Evolutionary conservation across 768 basidiomycete species (phyloP), one percentile per base, ranked within the genome.

Genomic region (Neoboletus magnificus): DNA sequence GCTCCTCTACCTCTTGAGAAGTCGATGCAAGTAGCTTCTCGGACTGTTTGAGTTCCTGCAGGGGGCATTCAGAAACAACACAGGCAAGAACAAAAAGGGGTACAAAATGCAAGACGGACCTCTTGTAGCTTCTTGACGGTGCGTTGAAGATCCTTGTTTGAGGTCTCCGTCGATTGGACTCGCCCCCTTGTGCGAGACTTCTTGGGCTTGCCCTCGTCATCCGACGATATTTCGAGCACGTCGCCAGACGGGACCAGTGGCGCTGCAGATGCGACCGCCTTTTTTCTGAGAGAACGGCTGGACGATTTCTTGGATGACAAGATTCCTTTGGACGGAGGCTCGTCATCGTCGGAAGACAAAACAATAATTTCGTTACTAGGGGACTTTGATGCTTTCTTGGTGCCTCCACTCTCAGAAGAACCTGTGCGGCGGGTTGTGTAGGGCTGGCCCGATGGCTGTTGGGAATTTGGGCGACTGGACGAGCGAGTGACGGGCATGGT

Each of bases 181-280:
- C 52, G 43, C 27, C 66, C 66, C 53, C 48, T 58, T 42, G 40
- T 35, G 47, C 40, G n/a, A 41, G 40, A 0, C 41, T 58, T 56
- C 46, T 51, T 55, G n/a, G 57, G 23, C 25, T 41, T 45, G 13
- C 16, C 44, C 5, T 82, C 82, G 16, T 84, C 83, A 27, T 80
- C 81, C n/a, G 81, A 82, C 1, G 79, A 81, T 52, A 84, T 79
- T 64, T 84, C 82, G 48, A 84, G 78, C 20, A 83, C 68, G 20
- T 82, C 81, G 5, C 57, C 60, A 33, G 56, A 55, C 54, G 48
- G 61, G 57, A 41, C 54, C 20, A 43, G 50, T 16, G 46, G 54
- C 27, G 40, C 43, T n/a, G 48, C 32, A 41, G 41, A 43, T 18
- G 53, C 55, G 49, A 59, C 61, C 30, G 61, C 66, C 58, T 65